Evolutionary conservation across 225 moss, liverwort and hornwort species (phyloP), one percentile per base, ranked within the genome.

Genomic region (Polytrichum commune): DNA sequence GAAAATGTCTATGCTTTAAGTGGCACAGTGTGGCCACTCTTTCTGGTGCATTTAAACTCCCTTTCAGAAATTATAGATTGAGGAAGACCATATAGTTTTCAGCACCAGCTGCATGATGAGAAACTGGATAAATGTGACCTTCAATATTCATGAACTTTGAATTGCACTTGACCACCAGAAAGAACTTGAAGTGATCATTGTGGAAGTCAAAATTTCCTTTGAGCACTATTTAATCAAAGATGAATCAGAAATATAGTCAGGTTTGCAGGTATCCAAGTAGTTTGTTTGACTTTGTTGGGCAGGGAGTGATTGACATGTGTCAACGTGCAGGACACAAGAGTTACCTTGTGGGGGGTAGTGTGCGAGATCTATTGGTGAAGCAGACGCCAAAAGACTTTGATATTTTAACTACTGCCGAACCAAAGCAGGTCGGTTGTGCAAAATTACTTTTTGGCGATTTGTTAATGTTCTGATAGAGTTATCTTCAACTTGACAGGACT

Each of bases 351-450:
- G 98, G 98, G 53, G 98, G 98, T 18, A 95, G 98, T 80, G 95
- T 98, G 81, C 91, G 98, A 58, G 98, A 98, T 82, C 73, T 98
- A 77, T 83, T 98, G 68, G 84, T 98, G 73, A 93, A 95, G 69
- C 93, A 95, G 77, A 81, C 85, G 35, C 98, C 98, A 1, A 98
- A 98, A 79, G 98, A 98, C 84, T 98, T 93, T 60, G 98, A 98
- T 71, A 85, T 98, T 63, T 81, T 98, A 73, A 91, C 93, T 13
- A 95, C 98, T 62, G 98, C 98, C 19, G 90, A 91, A 62, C 93
- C 87, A 60, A 78, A 80, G 71, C 83, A 98, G 91, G 96, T 93
- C 60, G 29, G 60, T 64, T 53, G 10, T 72, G 46, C 13, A 46
- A 26, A 46, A 68, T 62, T 72, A 22, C 76, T 71, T 0, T 76